Evolutionary conservation across 1,139 yeast species (phyloP), one percentile per base, ranked within the genome.

Genomic region (Diutina neorugosa): DNA sequence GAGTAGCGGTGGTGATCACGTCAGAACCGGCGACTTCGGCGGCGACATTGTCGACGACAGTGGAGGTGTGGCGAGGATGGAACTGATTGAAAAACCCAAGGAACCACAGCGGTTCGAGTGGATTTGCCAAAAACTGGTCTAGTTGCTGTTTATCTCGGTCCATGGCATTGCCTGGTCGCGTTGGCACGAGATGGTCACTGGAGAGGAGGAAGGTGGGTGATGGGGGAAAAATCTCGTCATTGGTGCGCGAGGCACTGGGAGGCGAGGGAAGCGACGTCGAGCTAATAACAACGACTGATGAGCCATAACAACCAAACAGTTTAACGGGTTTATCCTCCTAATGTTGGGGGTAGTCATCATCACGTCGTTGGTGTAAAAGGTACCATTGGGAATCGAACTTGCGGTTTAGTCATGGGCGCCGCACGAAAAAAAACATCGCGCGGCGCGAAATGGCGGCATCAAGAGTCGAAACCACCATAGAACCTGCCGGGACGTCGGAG

Each of bases 1-100:
- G 16, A 52, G 44, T 8, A 59, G 55, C 53, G 9, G 51, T 52
- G 14, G 53, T 52, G n/a, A 53, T 31, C 11, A 51, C 44, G 4
- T 21, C 40, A 41, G 57, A 60, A 21, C 53, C 54, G 43, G 53
- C 55, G 14, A 14, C 31, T 2, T 49, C 51, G 7, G 44, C 48
- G 46, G 48, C 57, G 48, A 74, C 65, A 54, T 74, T 75, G 7
- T 62, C 60, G 7, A 65, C 51, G 9, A 78, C 70, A 70, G 76
- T 72, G 3, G 63, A 55, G 6, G 65, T 66, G 55, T 75, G 70
- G 57, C 71, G 76, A 5, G 75, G 68, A 55, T 76, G 80, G 37
- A 73, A 62, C 53, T 74, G 66, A 41, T 68, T 69, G 54, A 71
- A 65, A 43, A 76, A 67, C 3, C 82, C 82, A 23, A 76, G 60